Evolutionary conservation across 768 basidiomycete species (phyloP), one percentile per base, ranked within the genome.

Genomic region (Royoungia palumana): DNA sequence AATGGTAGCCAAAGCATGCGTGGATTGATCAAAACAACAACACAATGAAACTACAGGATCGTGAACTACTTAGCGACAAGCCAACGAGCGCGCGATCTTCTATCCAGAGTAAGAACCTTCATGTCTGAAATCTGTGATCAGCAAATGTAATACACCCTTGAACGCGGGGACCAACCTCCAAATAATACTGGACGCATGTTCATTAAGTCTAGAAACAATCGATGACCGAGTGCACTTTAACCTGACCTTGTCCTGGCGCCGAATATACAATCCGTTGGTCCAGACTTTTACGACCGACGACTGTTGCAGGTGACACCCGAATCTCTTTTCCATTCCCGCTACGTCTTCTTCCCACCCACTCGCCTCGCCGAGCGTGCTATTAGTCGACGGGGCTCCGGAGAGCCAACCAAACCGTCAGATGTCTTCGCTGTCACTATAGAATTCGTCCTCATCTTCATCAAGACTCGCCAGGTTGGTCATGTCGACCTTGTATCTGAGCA

Each of bases 401-500:
- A 91, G 89, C 89, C 87, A 63, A 76, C 87, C 82, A 75, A 72
- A 83, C 74, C 80, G 90, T 92, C 89, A 92, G 75, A 92, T 79
- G 58, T 75, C 85, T 51, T 85, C 86, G 56, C 79, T 76, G 46
- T 77, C 77, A 63, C 78, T 83, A 70, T 89, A 92, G 73, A 90
- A 89, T 70, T 93, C 89, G 62, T 91, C 89, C 27, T 88, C 78
- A 2, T 82, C 89, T 27, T 92, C 89, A 58, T 92, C 89, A 20
- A 82, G 54, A 39, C 76, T 74, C 19, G 80, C 76, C 35, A 98
- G 76, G 66, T 87, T 89, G 58, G 79, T 78, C 72, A 98, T 90
- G 73, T 96, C 95, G 60, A 98, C 93, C 75, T 98, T 98, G 82
- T 99, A 99, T 41, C 95, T 81, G 50, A 96, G 73, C 51, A 97